Evolutionary conservation across 2,329 filamentous ascomycete genomes (phyloP).

Genomic region (Claviceps purpurea): DNA sequence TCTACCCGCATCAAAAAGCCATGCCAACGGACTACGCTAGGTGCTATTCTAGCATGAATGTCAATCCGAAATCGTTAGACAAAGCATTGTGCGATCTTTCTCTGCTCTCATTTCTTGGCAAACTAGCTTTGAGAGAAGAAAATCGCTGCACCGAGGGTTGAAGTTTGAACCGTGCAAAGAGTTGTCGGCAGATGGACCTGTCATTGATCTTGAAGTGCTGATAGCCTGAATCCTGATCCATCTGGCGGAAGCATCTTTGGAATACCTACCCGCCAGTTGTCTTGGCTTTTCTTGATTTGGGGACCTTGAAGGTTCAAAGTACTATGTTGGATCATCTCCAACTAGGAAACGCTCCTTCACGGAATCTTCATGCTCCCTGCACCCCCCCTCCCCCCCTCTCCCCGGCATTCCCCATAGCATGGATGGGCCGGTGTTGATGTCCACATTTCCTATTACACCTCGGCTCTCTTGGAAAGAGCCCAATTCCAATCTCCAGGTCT

Average conservation of each 20-base stretch:
- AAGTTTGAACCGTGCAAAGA: not conserved
- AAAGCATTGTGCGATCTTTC: not conserved
- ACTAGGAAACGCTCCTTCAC: constrained; percentile 1
- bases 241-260: not conserved
- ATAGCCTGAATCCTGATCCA: not conserved
- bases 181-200: not conserved
- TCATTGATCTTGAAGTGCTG: not conserved
- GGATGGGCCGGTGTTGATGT: not conserved
- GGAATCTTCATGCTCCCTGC: not conserved
- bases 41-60: not conserved
- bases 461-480: not conserved
- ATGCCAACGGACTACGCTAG: not conserved
- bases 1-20: not conserved
- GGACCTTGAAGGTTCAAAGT: not conserved
- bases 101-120: not conserved
- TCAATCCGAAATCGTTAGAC: not conserved
- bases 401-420: not conserved
- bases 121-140: not conserved
- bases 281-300: not conserved
- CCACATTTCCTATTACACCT: not conserved
- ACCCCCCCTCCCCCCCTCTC: not conserved
- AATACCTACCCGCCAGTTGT: not conserved
- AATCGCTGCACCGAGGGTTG: not conserved
- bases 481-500: not conserved
- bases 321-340: not conserved